Conservation (phyloP, 2,329 filamentous ascomycete species). For the Apiospora arundinis region DNA sequence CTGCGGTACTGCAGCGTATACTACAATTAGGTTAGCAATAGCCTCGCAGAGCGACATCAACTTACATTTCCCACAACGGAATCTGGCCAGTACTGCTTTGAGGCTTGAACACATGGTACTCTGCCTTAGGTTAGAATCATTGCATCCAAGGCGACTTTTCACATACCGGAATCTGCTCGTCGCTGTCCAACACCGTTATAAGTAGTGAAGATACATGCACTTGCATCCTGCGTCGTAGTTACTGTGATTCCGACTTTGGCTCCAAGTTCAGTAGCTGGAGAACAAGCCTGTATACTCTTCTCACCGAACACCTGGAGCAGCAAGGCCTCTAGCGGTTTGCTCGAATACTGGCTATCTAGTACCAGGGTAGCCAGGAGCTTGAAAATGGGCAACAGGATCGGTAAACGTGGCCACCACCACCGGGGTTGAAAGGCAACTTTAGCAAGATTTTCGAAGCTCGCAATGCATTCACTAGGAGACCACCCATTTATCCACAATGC, state of each 20-base stretch:
- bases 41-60: conserved; percentile 4
- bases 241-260: conserved; percentile 32
- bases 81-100: conserved; percentile 8
- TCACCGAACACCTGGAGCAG: conserved; percentile 24
- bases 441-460: conserved; percentile 11
- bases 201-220: conserved; percentile 32
- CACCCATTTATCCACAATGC: conserved; percentile 6
- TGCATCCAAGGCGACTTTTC: conserved; percentile 2
- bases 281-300: conserved; percentile 27
- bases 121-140: conserved; percentile 12
- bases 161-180: conserved; percentile 19
- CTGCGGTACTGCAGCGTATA: conserved; percentile 18
- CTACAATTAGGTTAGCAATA: conserved; percentile 8
- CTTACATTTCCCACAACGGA: conserved; percentile 21
- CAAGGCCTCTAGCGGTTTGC: neutral
- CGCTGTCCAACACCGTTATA: conserved; percentile 30
- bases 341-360: conserved; percentile 8
- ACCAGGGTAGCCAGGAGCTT: neutral
- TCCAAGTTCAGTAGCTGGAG: conserved; percentile 26
- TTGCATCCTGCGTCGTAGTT: conserved; percentile 31
- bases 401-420: neutral
- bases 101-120: conserved; percentile 19
- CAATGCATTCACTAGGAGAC: conserved; percentile 17
- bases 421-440: conserved; percentile 15
- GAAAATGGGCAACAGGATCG: conserved; percentile 26